Evolutionary conservation across 2,329 filamentous ascomycete genomes (phyloP), one percentile per base, ranked within the genome.

Genomic region (Kalmusia sp.): DNA sequence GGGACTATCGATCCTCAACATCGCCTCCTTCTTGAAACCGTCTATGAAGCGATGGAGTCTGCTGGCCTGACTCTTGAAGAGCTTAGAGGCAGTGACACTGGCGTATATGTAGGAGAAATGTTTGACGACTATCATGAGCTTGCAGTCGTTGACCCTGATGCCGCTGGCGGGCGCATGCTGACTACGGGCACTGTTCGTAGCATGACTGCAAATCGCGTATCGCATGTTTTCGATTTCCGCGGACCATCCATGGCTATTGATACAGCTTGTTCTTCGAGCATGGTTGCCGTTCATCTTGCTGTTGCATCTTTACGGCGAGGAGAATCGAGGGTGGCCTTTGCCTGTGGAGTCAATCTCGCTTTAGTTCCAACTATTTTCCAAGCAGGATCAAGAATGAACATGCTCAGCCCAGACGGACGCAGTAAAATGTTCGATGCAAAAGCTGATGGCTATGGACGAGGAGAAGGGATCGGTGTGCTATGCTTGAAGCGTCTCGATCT

Each of bases 371-470:
- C 30, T 3, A 49, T 50, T 8, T 59, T 59, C 49, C 62, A 69
- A 30, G 47, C 50, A 2, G 50, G 64, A 28, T 39, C 49, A 2
- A 65, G 61, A 38, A 51, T 70, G 40, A 52, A 55, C 14, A 64
- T 70, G 59, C 49, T 70, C n/a, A 67, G 57, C 5, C 59, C 64
- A 7, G 62, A 64, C 33, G 67, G 69, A 3, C 51, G 53, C 14
- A 54, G 40, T 25, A 38, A 49, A 3, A 74, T 72, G 64, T 76
- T 67, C 63, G 67, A 69, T 12, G 68, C 63, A 0, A 49, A 64
- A 2, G 83, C 80, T 0, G 69, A 83, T 55, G 82, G 81, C 6
- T 83, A 76, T 64, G 81, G 72, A 27, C 76, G 82, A 0, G 82
- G 80, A 11, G 84, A 87, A 48, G 83, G 82, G 0, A 67, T 84